phyloP scores from a whole-genome alignment of 2,329 filamentous ascomycete genomes.

The Pseudogymnoascus sp. region DNA sequence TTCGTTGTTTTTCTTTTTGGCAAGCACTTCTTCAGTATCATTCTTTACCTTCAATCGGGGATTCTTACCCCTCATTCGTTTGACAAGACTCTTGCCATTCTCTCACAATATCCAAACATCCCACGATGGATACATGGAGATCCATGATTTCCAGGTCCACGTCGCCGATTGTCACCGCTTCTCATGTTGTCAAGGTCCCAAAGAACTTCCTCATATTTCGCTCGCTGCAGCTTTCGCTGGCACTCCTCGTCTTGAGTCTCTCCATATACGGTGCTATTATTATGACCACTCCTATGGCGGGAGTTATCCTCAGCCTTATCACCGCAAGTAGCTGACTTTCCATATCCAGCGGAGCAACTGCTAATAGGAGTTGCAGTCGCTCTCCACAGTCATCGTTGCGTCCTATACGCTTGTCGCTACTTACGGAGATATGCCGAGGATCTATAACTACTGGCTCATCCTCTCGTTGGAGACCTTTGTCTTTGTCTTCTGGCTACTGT shows the following conservation, averaged over 20 bases:
- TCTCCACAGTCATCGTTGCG: neutral
- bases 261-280: neutral
- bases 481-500: neutral
- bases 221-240: neutral
- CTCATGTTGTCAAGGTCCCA: neutral
- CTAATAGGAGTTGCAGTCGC: neutral
- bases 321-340: neutral
- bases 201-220: neutral
- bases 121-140: neutral
- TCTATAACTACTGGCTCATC: neutral
- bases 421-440: neutral
- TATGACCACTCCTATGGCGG: neutral
- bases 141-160: neutral
- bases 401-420: neutral
- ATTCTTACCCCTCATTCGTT: neutral
- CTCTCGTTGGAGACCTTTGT: neutral
- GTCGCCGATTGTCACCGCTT: neutral
- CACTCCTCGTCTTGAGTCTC: neutral
- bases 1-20: neutral
- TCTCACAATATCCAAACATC: neutral
- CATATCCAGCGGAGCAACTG: neutral
- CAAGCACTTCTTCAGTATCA: neutral
- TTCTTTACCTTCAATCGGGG: neutral
- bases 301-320: neutral
- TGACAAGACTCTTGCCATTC: neutral